A percentile compares a stretch with the other conserved stretches of the same genome.
Conservation (phyloP, 129 eudicot species). For the Silybum marianum region DNA sequence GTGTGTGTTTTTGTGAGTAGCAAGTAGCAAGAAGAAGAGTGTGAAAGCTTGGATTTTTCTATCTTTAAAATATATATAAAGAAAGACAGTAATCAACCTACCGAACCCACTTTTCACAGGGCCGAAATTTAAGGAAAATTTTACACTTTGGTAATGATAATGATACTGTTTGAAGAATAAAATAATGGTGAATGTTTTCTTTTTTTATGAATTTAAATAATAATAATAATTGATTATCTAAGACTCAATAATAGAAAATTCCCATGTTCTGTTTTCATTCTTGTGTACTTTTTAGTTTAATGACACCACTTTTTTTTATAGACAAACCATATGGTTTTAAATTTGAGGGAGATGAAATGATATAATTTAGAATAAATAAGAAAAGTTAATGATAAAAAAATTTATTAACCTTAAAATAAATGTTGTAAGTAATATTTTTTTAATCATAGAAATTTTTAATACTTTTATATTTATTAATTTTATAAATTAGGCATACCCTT, state of each 20-base stretch:
- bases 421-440: too few species aligned
- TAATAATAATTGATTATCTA: neutral
- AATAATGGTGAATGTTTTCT: neutral
- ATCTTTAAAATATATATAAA: neutral
- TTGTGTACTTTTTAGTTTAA: neutral
- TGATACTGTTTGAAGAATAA: neutral
- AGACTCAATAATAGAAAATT: too few species aligned
- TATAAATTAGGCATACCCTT: too few species aligned
- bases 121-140: conserved; percentile 35
- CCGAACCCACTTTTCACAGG: conserved; percentile 21
- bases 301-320: too few species aligned
- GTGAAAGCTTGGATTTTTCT: conserved; percentile 19
- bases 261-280: neutral
- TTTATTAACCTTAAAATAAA: too few species aligned
- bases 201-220: neutral
- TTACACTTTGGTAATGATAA: neutral
- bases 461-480: too few species aligned
- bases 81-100: conserved; percentile 14
- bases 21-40: conserved; percentile 17
- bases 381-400: too few species aligned
- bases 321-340: too few species aligned
- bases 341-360: too few species aligned
- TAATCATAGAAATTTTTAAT: too few species aligned
- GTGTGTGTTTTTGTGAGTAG: conserved; percentile 17
- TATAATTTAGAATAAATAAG: too few species aligned